A percentile compares a stretch with the other conserved stretches of the same genome.
Conservation (phyloP, 2,329 filamentous ascomycete species). For the Beauveria brongniartii region DNA sequence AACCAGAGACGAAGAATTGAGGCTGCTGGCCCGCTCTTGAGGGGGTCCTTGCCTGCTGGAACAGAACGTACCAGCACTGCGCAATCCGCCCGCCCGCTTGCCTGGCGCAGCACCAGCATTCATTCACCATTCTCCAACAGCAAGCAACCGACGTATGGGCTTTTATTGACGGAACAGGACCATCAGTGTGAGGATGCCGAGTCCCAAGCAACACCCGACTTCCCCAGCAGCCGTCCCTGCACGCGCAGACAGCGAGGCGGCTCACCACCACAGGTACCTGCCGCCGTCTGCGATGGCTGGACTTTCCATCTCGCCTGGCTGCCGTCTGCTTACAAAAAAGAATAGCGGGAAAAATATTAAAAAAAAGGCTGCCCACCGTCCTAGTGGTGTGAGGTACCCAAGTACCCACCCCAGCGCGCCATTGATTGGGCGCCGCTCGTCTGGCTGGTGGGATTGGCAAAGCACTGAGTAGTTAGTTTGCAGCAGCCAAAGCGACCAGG, state of each 20-base stretch:
- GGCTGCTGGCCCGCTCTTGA: neutral
- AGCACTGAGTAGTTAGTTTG: neutral
- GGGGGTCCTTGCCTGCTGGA: neutral
- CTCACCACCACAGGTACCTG: neutral
- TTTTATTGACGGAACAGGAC: too few species aligned
- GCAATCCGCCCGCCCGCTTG: neutral
- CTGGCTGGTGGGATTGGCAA: constrained; percentile 7
- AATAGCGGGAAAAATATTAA: neutral
- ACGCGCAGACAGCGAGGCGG: neutral
- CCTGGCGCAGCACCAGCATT: neutral
- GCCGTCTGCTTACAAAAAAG: neutral
- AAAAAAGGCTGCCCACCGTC: neutral
- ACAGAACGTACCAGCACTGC: neutral
- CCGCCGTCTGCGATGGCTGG: neutral
- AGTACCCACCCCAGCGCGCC: constrained; percentile 4
- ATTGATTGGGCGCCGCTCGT: constrained; percentile 6
- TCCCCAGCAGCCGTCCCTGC: neutral
- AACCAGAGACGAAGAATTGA: neutral
- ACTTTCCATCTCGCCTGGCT: neutral
- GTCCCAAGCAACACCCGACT: neutral
- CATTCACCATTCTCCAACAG: too few species aligned
- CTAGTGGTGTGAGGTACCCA: constrained; percentile 6
- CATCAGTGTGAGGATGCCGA: neutral
- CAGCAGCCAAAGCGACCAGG: neutral
- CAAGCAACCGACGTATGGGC: too few species aligned